Base-by-base conservation (phyloP, 139 green algal genomes). In the Chlorella sp. region DNA sequence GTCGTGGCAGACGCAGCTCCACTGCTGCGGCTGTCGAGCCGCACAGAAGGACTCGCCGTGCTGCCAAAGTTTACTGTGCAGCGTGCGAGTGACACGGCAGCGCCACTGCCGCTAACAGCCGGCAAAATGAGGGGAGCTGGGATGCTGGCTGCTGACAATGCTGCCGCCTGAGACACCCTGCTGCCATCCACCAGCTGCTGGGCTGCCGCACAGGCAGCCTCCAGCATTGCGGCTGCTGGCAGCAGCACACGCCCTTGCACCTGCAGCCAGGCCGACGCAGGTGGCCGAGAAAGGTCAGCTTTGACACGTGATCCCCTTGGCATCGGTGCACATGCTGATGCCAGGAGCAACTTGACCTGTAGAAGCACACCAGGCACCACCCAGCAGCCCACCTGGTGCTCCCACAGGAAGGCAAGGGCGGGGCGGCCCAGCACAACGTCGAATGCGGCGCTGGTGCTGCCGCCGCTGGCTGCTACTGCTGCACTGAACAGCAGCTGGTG, bases 191-290 rank as follows among this genome's bases (percentile, higher is more conserved):
- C 20, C 17, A 83, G 78, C 16, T 3, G 5, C 41, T 74, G 62
- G 0, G 63, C 78, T n/a, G 78, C 80, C 0, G 92, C 91, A 3
- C 87, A 67, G 15, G 85, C 85, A 3, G 91, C 69, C 82, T 96
- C 93, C 51, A 94, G 75, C 86, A 95, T 95, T 60, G 93, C 92
- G 13, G 93, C 87, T n/a, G 85, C 94, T 5, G 94, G 94, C 82
- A 97, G 74, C 13, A 97, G 86, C 12, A 87, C 74, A 9, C 85
- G 79, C 13, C 89, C 85, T 17, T 71, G 32, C 39, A 96, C 92
- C 38, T 83, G 63, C n/a, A 30, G 74, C n/a, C n/a, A n/a, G n/a
- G n/a, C n/a, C n/a, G n/a, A n/a, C n/a, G n/a, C n/a, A n/a, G n/a
- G n/a, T n/a, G n/a, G n/a, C n/a, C n/a, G n/a, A n/a, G n/a, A n/a